Base-by-base conservation (phyloP, 1,284 basidiomycete genomes). In the Apiotrichum akiyoshidainum region DNA sequence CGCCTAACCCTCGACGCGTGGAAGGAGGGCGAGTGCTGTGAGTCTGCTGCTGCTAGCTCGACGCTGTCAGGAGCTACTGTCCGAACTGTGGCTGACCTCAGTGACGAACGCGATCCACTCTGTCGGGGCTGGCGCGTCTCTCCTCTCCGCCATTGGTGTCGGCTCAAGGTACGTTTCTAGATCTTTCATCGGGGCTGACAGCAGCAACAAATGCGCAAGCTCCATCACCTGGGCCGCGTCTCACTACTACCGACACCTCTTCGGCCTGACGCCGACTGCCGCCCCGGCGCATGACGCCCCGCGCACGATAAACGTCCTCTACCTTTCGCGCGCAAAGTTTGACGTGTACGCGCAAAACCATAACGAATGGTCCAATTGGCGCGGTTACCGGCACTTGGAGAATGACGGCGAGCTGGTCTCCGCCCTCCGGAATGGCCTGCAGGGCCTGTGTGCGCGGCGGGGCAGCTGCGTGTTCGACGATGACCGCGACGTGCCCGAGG, bases 221-320 rank as follows among this genome's bases (percentile, higher is more conserved):
- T 64, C 71, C 2, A 65, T 77, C 8, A 71, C 72, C 0, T 77
- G 73, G 74, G 74, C 72, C 0, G 69, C 72, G 16, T 61, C 72
- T 0, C 74, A 75, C 50, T 77, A 73, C 59, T 73, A 72, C 56
- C 71, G 75, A 16, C 67, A 73, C 46, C 61, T 77, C 2, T 74
- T 75, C 45, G 74, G 75, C 41, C 64, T 74, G 13, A 37, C 58
- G 1, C 68, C 72, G 6, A 11, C 33, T 1, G 11, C 10, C 5
- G n/a, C 34, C 10, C 7, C 9, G 19, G 12, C 10, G 19, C 21
- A 16, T 13, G 21, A 12, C 26, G 26, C 26, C 9, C 47, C 55
- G 34, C 61, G n/a, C 1, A 13, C 67, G 0, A 67, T 77, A 59
- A 73, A 76, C 55, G 65, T 77, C 12, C 68, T 77, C 2, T 77